A percentile compares a stretch with the other conserved stretches of the same genome.
Evolutionary conservation across 305 asterid genomes (phyloP).

Genomic region (Petunia hybrid): DNA sequence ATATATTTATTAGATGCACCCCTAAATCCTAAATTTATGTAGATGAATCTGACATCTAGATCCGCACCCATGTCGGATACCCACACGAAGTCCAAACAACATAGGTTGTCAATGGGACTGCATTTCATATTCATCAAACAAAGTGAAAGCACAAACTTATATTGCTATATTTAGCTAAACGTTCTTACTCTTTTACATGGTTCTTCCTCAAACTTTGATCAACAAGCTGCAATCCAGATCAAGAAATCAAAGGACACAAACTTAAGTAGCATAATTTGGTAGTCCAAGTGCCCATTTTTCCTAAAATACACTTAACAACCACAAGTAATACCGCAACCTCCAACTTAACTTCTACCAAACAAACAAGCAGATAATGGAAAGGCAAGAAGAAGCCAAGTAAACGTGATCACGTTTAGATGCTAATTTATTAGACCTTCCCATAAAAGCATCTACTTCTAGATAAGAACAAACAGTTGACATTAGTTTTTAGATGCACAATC

Average conservation of each 20-base stretch:
- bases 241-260: neutral
- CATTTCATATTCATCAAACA: neutral
- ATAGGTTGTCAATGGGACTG: neutral
- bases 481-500: neutral
- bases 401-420: neutral
- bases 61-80: too few species aligned
- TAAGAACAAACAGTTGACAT: neutral
- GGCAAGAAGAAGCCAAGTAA: neutral
- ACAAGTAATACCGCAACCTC: neutral
- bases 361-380: neutral
- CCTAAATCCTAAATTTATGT: too few species aligned
- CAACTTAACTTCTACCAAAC: neutral
- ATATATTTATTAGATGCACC: too few species aligned
- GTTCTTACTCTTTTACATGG: neutral
- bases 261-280: neutral
- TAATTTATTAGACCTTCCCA: neutral
- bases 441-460: neutral
- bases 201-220: neutral
- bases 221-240: neutral
- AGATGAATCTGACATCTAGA: too few species aligned
- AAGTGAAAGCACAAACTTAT: neutral
- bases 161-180: neutral
- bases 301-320: neutral
- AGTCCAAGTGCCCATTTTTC: neutral
- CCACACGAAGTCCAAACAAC: too few species aligned